Base-by-base conservation (phyloP, 2,329 filamentous ascomycete species). In the Apiospora sp. region DNA sequence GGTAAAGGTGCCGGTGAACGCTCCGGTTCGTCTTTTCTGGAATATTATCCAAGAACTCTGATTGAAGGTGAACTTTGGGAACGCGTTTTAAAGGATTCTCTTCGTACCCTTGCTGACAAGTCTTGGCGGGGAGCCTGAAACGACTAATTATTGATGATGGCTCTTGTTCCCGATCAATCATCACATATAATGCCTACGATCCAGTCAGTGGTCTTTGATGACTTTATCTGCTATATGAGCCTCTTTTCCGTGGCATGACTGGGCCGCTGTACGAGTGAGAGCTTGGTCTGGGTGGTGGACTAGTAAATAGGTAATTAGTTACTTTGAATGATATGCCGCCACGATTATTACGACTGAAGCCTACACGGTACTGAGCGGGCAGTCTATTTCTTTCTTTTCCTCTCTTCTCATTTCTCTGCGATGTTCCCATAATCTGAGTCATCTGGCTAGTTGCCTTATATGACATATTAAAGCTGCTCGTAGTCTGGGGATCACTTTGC, bases 341-440 rank as follows among this genome's bases (percentile, higher is more conserved):
- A 49, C 1, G 7, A 22, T 2, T 46, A 46, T 22, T 7, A 19
- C 22, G 44, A 22, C 44, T 46, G 14, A 46, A 46, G 14, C 2
- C 16, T 2, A 46, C 4, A 7, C 14, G 44, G 2, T 19, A 46
- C 16, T 1, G 22, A 49, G 22, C 6, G 10, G 3, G 22, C 7
- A 41, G 5, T 10, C 37, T 41, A 10, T 37, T 49, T 2, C 27
- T 30, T 30, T 22, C 22, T 22, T 49, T 0, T 8, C 10, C 7
- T 22, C 10, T 22, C 2, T n/a, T n/a, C 4, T 49, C 10, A 22
- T 3, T n/a, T 49, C 8, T 10, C 46, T 49, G 22, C n/a, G 46
- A 49, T 7, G 7, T 0, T 49, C 7, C 6, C 3, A 2, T 4
- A 3, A n/a, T 3, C 7, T 7, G 22, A n/a, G 8, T 8, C 3